phyloP scores from a whole-genome alignment of 1,284 basidiomycete genomes.

The Sanghuangporus weigelae region DNA sequence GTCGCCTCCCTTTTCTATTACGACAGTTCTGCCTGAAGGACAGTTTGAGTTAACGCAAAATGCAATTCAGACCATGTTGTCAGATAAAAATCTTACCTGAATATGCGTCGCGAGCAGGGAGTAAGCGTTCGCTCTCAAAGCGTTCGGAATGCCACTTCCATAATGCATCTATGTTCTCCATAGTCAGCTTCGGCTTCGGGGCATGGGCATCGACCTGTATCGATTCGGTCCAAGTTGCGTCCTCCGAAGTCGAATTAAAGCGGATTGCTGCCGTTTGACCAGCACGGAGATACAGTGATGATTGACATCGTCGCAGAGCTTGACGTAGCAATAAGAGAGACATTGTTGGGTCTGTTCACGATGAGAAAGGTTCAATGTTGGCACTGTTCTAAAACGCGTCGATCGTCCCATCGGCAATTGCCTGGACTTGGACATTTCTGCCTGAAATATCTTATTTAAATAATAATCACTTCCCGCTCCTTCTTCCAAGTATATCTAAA shows the following conservation, averaged over 20 bases:
- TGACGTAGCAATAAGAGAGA: neutral
- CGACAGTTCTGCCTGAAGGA: slow-evolving; percentile 44
- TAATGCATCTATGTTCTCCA: neutral
- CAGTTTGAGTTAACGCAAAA: neutral
- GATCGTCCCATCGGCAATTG: neutral
- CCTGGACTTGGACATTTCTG: neutral
- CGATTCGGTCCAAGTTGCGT: neutral
- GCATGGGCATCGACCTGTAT: neutral
- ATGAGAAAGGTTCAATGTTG: neutral
- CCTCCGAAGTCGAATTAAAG: neutral
- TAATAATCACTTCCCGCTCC: neutral
- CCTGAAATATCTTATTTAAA: neutral
- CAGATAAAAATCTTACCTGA: neutral
- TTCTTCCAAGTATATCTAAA: neutral
- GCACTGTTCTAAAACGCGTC: neutral
- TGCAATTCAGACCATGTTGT: neutral
- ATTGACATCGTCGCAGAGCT: neutral
- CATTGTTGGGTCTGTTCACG: neutral
- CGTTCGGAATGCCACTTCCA: neutral
- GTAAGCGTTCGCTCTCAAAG: neutral
- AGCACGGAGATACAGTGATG: neutral
- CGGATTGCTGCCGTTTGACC: neutral
- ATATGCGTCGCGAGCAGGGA: neutral
- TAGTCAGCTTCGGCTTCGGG: neutral
- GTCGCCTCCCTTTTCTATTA: slow-evolving; percentile 34